A percentile compares a stretch with the other conserved stretches of the same genome.
Conservation (phyloP, 306 rosid species). For the Oemleria cerasiformis region DNA sequence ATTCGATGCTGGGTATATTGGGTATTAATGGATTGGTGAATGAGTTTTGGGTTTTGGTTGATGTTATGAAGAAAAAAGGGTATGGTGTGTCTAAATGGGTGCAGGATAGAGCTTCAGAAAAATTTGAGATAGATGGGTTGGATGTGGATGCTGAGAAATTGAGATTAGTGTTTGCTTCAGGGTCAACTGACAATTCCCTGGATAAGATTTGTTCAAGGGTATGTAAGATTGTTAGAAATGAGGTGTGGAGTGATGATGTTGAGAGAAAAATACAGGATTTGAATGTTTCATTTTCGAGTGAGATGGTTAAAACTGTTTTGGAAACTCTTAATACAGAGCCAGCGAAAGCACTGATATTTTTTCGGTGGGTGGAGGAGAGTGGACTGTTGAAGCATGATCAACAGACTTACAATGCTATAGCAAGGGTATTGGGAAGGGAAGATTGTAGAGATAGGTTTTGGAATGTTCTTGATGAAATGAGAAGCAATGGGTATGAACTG, state of each 20-base stretch:
- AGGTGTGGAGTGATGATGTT: slow-evolving; percentile 65
- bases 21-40: slow-evolving; percentile 46
- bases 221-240: slow-evolving; percentile 50
- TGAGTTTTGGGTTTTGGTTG: slow-evolving; percentile 72
- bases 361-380: slow-evolving; percentile 79
- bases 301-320: slow-evolving; percentile 45
- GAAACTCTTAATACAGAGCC: slow-evolving; percentile 56
- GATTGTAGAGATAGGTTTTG: slow-evolving; percentile 67
- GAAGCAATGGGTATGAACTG: slow-evolving; percentile 49
- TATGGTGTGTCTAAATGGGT: slow-evolving; percentile 53
- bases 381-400: slow-evolving; percentile 65
- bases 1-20: slow-evolving; percentile 51
- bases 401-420: slow-evolving; percentile 56
- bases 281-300: slow-evolving; percentile 36
- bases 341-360: slow-evolving; percentile 57
- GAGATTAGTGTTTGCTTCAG: slow-evolving; percentile 50
- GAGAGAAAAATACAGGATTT: slow-evolving; percentile 51
- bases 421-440: slow-evolving; percentile 69
- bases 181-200: slow-evolving; percentile 31
- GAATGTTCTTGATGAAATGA: slow-evolving; percentile 76
- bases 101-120: slow-evolving; percentile 39
- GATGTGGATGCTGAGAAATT: slow-evolving; percentile 45
- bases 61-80: slow-evolving; percentile 67
- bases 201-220: slow-evolving; percentile 42
- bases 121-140: slow-evolving; percentile 46